Conservation (phyloP, 176 grass and related monocot species). For the Metroxylon sagu region DNA sequence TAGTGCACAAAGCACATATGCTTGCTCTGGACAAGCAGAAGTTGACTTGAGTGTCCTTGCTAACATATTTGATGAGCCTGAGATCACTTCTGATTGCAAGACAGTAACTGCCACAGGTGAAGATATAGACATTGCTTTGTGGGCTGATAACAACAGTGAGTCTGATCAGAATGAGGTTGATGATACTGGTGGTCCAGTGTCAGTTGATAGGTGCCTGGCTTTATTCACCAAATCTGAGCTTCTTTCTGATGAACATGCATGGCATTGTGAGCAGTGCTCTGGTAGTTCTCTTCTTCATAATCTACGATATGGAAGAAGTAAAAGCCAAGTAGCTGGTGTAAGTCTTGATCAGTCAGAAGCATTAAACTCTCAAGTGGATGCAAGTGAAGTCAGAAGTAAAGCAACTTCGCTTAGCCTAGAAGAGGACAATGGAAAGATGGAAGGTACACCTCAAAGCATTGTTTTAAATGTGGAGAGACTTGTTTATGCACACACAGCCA, state of each 20-base stretch:
- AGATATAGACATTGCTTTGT: conserved; percentile 54
- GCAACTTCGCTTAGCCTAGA: neutral
- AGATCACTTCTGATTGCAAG: conserved; percentile 61
- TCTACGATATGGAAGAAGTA: neutral
- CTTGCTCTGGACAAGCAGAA: conserved; percentile 36
- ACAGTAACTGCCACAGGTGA: conserved; percentile 37
- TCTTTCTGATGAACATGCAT: conserved; percentile 59
- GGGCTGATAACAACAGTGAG: conserved; percentile 29
- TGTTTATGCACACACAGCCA: neutral
- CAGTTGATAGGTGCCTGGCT: conserved; percentile 70
- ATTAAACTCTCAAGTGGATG: neutral
- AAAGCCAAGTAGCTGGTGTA: conserved; percentile 1
- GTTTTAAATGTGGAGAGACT: neutral
- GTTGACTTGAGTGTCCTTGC: conserved; percentile 52
- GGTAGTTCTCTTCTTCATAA: conserved; percentile 18
- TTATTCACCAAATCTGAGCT: conserved; percentile 76
- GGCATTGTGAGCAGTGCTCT: conserved; percentile 40
- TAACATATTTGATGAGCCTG: conserved; percentile 80
- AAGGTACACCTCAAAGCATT: neutral
- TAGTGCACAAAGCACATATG: conserved; percentile 17
- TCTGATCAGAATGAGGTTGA: conserved; percentile 46
- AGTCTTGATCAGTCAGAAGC: neutral
- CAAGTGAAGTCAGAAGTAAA: conserved; percentile 6
- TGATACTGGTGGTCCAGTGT: conserved; percentile 50
- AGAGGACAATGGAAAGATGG: neutral